Conservation (phyloP, 352 stramenopile species). For the Elongisporangium undulatum region DNA sequence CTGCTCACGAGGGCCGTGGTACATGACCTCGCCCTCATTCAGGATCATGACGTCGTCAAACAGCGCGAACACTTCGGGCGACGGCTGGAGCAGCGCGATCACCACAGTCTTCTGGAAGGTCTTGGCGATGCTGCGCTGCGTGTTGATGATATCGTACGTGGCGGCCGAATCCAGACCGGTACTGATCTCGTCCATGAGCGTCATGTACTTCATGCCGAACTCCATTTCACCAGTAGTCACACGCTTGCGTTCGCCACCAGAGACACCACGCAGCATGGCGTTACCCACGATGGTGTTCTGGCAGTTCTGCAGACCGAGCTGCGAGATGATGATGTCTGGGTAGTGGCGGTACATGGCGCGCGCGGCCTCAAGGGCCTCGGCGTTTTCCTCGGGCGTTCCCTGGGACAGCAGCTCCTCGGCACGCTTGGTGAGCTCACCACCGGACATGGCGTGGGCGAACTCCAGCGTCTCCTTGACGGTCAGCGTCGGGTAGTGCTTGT, state of each 20-base stretch:
- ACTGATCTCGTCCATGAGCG: constrained; percentile 72
- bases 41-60: constrained; percentile 55
- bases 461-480: constrained; percentile 28
- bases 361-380: constrained; percentile 15
- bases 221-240: constrained; percentile 87
- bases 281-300: constrained; percentile 56
- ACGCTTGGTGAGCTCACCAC: constrained; percentile 14
- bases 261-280: constrained; percentile 56
- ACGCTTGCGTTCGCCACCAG: constrained; percentile 87
- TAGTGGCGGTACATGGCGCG: constrained; percentile 23
- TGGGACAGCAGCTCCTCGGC: constrained; percentile 14
- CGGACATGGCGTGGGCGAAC: constrained; percentile 27
- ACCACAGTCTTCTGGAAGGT: constrained; percentile 41
- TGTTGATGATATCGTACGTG: constrained; percentile 56
- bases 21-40: constrained; percentile 37
- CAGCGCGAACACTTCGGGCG: constrained; percentile 44
- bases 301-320: constrained; percentile 31
- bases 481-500: constrained; percentile 23
- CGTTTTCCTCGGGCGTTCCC: constrained; percentile 26
- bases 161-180: constrained; percentile 50
- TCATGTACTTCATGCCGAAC: constrained; percentile 58
- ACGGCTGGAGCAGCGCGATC: constrained; percentile 77
- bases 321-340: constrained; percentile 32
- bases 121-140: constrained; percentile 40
- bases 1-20: constrained; percentile 23